Evolutionary conservation across 1,284 basidiomycete genomes (phyloP), one percentile per base, ranked within the genome.

Genomic region (Phellopilus nigrolimitatus): DNA sequence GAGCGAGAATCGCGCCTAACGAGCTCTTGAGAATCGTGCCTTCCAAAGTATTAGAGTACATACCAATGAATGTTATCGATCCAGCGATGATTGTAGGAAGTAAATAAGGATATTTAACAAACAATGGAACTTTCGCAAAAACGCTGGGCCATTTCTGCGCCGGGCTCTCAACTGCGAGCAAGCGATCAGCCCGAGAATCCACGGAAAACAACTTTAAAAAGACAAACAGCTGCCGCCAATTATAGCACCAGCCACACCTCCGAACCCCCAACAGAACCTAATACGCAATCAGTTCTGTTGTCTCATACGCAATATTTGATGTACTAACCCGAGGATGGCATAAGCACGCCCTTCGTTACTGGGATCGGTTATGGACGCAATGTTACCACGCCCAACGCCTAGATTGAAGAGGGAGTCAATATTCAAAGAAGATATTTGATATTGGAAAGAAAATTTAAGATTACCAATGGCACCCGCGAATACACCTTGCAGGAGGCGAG

Each of bases 381-480:
- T 85, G 5, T 88, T 90, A 17, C 93, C 91, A 60, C 94, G 79
- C 37, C 91, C 92, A 15, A 97, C 94, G 25, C n/a, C n/a, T n/a
- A n/a, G n/a, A n/a, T n/a, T n/a, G n/a, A n/a, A n/a, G n/a, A n/a
- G n/a, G n/a, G n/a, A n/a, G n/a, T n/a, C n/a, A n/a, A n/a, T n/a
- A n/a, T n/a, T n/a, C n/a, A n/a, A n/a, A n/a, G n/a, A n/a, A n/a
- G n/a, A n/a, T n/a, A n/a, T n/a, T n/a, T n/a, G n/a, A n/a, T n/a
- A n/a, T n/a, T n/a, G n/a, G n/a, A n/a, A n/a, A n/a, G n/a, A n/a
- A n/a, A n/a, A n/a, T n/a, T n/a, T n/a, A n/a, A n/a, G n/a, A n/a
- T n/a, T n/a, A n/a, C 93, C 95, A 30, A 97, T 88, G 12, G 92
- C 90, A 13, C 95, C 95, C 8, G 91, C 94, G 65, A 98, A 99